Conservation (phyloP, 2,329 filamentous ascomycete genomes). For the Penicillium corylophilum region DNA sequence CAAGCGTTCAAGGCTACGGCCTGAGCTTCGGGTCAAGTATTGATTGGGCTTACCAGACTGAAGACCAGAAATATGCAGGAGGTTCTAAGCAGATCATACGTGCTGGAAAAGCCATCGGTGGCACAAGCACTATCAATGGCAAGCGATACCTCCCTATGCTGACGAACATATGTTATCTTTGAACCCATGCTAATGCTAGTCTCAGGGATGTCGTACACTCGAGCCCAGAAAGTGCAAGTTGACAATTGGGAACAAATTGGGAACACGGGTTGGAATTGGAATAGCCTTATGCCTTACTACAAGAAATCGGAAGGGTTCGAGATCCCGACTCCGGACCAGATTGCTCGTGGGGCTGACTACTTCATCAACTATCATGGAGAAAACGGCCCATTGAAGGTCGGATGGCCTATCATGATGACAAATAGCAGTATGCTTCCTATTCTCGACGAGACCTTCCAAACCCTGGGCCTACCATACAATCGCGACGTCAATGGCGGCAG, state of each 20-base stretch:
- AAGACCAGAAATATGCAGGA: slow-evolving; percentile 42
- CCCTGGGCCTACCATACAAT: slow-evolving; percentile 41
- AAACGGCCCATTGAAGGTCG: slow-evolving; percentile 32
- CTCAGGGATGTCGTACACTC: slow-evolving; percentile 41
- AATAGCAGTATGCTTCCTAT: slow-evolving; percentile 26
- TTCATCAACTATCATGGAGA: slow-evolving; percentile 29
- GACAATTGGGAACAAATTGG: slow-evolving; percentile 38
- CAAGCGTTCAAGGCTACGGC: slow-evolving; percentile 25
- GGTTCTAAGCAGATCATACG: slow-evolving; percentile 34
- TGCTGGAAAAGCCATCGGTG: slow-evolving; percentile 47
- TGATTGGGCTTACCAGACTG: slow-evolving; percentile 46
- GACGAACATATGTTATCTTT: too few species aligned
- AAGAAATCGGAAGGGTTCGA: slow-evolving; percentile 31
- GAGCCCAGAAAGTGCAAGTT: slow-evolving; percentile 39
- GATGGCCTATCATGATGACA: slow-evolving; percentile 24
- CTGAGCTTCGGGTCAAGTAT: slow-evolving; percentile 36
- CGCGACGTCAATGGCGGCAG: slow-evolving; percentile 46
- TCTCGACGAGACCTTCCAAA: slow-evolving; percentile 41
- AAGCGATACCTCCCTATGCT: not conserved
- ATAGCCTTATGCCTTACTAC: slow-evolving; percentile 32
- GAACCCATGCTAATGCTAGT: not conserved
- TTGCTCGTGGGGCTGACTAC: slow-evolving; percentile 28
- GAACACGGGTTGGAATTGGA: slow-evolving; percentile 37
- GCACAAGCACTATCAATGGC: slow-evolving; percentile 48
- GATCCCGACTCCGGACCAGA: slow-evolving; percentile 24